Evolutionary conservation across 1,284 basidiomycete species (phyloP).

Genomic region (Irpex rosettiformis): DNA sequence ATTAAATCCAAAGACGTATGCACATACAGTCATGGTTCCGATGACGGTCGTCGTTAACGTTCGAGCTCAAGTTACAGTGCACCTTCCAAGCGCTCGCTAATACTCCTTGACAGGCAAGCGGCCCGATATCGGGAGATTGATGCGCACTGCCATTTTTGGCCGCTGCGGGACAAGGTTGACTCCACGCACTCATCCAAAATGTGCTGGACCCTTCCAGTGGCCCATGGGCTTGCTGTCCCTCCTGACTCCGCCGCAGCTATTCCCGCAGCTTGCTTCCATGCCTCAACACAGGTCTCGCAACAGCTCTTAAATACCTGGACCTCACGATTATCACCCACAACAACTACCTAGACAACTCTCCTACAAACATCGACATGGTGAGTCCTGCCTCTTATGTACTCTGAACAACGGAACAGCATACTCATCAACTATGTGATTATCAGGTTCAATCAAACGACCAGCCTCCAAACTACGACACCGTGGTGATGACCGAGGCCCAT

Average conservation of each 20-base stretch:
- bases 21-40: too few species aligned
- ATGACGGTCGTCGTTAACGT: too few species aligned
- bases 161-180: not conserved
- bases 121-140: not conserved
- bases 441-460: constrained; percentile 9
- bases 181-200: not conserved
- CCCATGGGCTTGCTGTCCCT: constrained; percentile 2
- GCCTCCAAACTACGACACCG: constrained; percentile 21
- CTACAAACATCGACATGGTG: constrained; percentile 21
- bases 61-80: not conserved
- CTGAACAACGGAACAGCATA: not conserved
- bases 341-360: constrained; percentile 10
- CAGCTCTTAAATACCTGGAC: not conserved
- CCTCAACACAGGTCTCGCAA: constrained; percentile 3
- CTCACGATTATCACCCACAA: constrained; percentile 21
- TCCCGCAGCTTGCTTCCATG: constrained; percentile 12
- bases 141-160: not conserved
- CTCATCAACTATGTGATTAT: not conserved
- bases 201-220: not conserved
- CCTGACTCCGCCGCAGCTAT: constrained; percentile 5
- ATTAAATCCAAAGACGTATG: too few species aligned
- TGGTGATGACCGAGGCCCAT: constrained; percentile 16
- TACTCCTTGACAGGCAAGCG: too few species aligned
- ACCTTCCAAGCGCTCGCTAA: not conserved
- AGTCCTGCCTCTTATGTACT: constrained; percentile 3